phyloP scores from a whole-genome alignment of 1,284 basidiomycete species.

The Sporisorium scitamineum region DNA sequence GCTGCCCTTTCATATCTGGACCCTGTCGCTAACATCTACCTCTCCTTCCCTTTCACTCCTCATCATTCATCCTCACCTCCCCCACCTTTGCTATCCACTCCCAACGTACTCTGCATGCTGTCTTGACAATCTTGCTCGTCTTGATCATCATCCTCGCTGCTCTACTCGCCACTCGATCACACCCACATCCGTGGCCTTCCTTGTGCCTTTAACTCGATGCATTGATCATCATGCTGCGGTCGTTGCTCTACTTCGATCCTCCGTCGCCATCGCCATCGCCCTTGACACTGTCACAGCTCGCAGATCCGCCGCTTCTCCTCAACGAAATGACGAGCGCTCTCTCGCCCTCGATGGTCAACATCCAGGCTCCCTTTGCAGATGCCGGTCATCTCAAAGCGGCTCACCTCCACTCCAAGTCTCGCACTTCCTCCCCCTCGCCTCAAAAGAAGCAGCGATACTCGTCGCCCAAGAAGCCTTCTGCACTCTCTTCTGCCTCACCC shows the following conservation, averaged over 20 bases:
- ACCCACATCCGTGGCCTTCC: background rate
- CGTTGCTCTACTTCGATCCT: conserved; percentile 19
- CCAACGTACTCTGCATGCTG: background rate
- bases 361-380: conserved; percentile 45
- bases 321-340: conserved; percentile 41
- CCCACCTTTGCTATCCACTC: background rate
- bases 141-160: conserved; percentile 8
- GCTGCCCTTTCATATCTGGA: conserved; percentile 10
- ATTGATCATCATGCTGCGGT: conserved; percentile 19
- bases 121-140: background rate
- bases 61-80: background rate
- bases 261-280: conserved; percentile 26
- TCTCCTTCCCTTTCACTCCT: background rate
- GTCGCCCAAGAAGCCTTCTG: conserved; percentile 20
- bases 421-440: conserved; percentile 38
- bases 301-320: conserved; percentile 2
- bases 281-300: conserved; percentile 5
- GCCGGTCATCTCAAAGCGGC: conserved; percentile 43
- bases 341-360: conserved; percentile 49
- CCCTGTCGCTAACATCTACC: conserved; percentile 49
- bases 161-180: background rate
- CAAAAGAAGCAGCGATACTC: conserved; percentile 44
- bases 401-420: conserved; percentile 15
- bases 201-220: background rate
- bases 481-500: conserved; percentile 7